These are phyloP conservation scores for Dothistroma septosporum DNA, from an alignment of 2,329 filamentous ascomycete genomes.

Conservation along the genomic window DNA sequence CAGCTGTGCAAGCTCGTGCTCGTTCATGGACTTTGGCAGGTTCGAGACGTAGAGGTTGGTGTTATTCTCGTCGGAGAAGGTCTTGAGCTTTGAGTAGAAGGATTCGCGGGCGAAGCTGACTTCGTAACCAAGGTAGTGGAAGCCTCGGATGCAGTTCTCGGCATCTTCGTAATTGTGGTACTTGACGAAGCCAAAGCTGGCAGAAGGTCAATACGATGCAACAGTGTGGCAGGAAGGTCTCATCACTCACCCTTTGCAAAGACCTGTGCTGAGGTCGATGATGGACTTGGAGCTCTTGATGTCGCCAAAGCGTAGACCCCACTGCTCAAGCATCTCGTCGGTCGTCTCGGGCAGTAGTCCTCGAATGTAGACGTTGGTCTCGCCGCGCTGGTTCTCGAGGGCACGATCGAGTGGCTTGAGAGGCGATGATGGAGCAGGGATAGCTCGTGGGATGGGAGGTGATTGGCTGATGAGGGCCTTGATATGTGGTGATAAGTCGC, in stretches of 20 bases:
- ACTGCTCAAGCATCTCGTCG: conserved; percentile 78
- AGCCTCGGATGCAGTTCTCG: conserved; percentile 92
- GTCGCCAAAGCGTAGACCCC: conserved; percentile 81
- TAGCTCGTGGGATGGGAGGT: conserved; percentile 80
- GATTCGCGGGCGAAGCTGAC: conserved; percentile 98
- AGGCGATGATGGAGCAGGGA: conserved; percentile 82
- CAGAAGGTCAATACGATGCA: conserved; percentile 29
- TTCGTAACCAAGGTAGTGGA: conserved; percentile 92
- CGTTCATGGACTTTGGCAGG: conserved; percentile 84
- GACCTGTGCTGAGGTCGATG: conserved; percentile 86
- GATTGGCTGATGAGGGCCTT: conserved; percentile 56
- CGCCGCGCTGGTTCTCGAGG: conserved; percentile 87
- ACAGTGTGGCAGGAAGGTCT: conserved; percentile 7
- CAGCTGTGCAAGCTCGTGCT: conserved; percentile 75
- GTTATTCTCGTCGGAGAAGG: conserved; percentile 80
- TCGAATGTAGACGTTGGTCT: conserved; percentile 97
- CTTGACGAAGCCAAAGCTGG: conserved; percentile 94
- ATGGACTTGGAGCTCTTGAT: conserved; percentile 98
- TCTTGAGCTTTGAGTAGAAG: conserved; percentile 94
- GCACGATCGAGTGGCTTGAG: conserved; percentile 90
- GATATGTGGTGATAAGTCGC: conserved; percentile 44
- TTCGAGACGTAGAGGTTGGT: conserved; percentile 99
- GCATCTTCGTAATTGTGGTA: conserved; percentile 84
- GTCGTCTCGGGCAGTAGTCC: conserved; percentile 93
- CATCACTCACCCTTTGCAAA: conserved; percentile 82